Base-by-base conservation (phyloP, 73 alveolate genomes). In the Paramecium octaurelia region DNA sequence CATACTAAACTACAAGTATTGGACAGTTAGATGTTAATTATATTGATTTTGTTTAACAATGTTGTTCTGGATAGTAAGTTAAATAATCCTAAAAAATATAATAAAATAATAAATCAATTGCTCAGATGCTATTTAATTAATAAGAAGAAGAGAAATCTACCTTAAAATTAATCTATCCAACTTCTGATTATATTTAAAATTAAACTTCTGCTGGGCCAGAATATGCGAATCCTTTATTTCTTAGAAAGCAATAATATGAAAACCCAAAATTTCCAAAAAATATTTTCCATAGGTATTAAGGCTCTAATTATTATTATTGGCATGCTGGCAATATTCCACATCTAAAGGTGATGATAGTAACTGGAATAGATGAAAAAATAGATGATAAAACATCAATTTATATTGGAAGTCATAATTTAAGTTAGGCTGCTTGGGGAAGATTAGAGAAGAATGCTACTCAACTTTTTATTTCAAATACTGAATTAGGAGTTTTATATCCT, bases 341-440 rank as follows among this genome's bases (percentile, higher is more conserved):
- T 70, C 48, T 89, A 44, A 89, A 89, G 20, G 84, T 58, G 20
- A 89, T 89, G 85, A 73, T 70, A 38, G 59, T 89, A 16, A 89
- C 94, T 12, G 85, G 58, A 27, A 16, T 24, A 31, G 92, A 89
- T 71, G 43, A 23, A 1, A 38, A 38, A 23, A 89, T 89, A 24
- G 58, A 69, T 29, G 94, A 89, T 89, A 68, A 89, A 24, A 16
- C 94, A n/a, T 18, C 84, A n/a, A 71, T 89, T 20, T 89, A 89
- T 89, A 44, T 89, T 14, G 94, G 94, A 24, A 70, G 92, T 12
- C 94, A 89, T 27, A 89, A 89, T 71, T 54, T 89, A 31, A 89
- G 92, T 46, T 58, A 77, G 23, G 94, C 92, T 35, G 94, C 94
- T 36, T 89, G 94, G 94, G 94, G 94, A 14, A 89, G 85, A 27